Evolutionary conservation across 768 basidiomycete genomes (phyloP).

Genomic region (Floccularia luteovirens): DNA sequence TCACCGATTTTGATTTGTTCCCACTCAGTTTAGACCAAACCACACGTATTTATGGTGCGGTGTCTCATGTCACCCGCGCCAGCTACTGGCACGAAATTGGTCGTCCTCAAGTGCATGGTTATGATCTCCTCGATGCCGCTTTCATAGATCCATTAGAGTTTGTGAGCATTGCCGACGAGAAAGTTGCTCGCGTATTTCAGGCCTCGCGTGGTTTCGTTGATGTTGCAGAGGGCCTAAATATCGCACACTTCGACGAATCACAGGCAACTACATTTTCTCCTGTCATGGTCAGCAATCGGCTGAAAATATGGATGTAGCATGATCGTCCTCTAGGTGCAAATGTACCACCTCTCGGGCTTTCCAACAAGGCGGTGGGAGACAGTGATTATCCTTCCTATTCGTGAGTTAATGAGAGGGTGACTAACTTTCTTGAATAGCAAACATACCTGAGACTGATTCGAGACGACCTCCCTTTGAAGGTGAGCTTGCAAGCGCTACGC

Average conservation of each 20-base stretch:
- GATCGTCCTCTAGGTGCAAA: conserved; percentile 71
- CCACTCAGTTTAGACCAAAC: conserved; percentile 92
- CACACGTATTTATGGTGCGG: conserved; percentile 75
- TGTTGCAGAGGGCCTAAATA: conserved; percentile 41
- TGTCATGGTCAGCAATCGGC: no score
- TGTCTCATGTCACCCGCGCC: conserved; percentile 14
- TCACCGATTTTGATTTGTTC: conserved; percentile 4
- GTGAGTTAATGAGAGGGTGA: background rate
- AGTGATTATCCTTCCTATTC: conserved; percentile 28
- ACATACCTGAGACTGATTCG: background rate
- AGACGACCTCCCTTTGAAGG: conserved; percentile 86
- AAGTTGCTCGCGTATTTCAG: conserved; percentile 90
- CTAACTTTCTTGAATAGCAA: background rate
- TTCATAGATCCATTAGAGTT: conserved; percentile 76
- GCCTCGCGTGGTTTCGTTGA: conserved; percentile 79
- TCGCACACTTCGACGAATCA: conserved; percentile 37
- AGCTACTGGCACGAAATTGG: conserved; percentile 76
- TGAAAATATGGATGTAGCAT: conserved; percentile 29
- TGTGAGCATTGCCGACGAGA: conserved; percentile 92
- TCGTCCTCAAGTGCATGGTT: conserved; percentile 95
- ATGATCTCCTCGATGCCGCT: conserved; percentile 76
- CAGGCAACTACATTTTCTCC: no score
- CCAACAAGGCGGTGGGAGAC: conserved; percentile 84
- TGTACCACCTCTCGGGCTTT: conserved; percentile 89
- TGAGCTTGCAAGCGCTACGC: conserved; percentile 76